phyloP scores from a whole-genome alignment of 352 stramenopile species.

The Phytophthora pini region DNA sequence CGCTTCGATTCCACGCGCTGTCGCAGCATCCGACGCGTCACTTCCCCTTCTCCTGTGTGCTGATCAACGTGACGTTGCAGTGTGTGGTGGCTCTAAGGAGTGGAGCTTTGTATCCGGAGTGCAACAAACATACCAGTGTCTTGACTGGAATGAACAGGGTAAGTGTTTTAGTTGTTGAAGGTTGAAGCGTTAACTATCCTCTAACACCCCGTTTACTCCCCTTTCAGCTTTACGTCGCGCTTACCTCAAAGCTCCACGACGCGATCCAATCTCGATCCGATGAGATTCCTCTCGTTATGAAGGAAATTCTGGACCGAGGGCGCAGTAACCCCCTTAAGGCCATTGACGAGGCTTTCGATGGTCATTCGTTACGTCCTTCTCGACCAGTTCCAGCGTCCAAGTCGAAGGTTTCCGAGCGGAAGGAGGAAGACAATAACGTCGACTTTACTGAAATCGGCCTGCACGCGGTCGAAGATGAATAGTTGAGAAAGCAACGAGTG shows the following conservation, averaged over 20 bases:
- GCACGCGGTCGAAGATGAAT: slow-evolving; percentile 47
- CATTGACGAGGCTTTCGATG: slow-evolving; percentile 47
- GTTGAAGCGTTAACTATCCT: not conserved
- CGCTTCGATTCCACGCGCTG: slow-evolving; percentile 50
- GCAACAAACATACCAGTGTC: slow-evolving; percentile 68
- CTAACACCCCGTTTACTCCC: not conserved
- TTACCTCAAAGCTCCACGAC: slow-evolving; percentile 47
- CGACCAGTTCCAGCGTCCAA: slow-evolving; percentile 12
- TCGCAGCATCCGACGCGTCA: slow-evolving; percentile 67
- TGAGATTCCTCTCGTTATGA: slow-evolving; percentile 68
- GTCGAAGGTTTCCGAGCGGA: slow-evolving; percentile 11
- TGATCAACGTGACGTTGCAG: slow-evolving; percentile 83
- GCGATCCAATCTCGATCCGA: slow-evolving; percentile 50
- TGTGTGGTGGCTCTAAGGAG: slow-evolving; percentile 69
- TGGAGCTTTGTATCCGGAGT: slow-evolving; percentile 70
- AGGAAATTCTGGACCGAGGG: slow-evolving; percentile 59
- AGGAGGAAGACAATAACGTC: slow-evolving; percentile 39
- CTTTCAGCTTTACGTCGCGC: slow-evolving; percentile 52
- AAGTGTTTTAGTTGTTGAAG: slow-evolving; percentile 5
- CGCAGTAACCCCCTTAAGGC: slow-evolving; percentile 42
- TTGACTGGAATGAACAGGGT: slow-evolving; percentile 64
- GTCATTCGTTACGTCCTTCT: slow-evolving; percentile 17
- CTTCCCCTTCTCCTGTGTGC: slow-evolving; percentile 74
- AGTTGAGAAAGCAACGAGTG: not conserved
- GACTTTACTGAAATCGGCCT: slow-evolving; percentile 75